These are phyloP conservation scores for Roridomyces roridus DNA, from an alignment of 768 basidiomycete species.

Conservation along the genomic window DNA sequence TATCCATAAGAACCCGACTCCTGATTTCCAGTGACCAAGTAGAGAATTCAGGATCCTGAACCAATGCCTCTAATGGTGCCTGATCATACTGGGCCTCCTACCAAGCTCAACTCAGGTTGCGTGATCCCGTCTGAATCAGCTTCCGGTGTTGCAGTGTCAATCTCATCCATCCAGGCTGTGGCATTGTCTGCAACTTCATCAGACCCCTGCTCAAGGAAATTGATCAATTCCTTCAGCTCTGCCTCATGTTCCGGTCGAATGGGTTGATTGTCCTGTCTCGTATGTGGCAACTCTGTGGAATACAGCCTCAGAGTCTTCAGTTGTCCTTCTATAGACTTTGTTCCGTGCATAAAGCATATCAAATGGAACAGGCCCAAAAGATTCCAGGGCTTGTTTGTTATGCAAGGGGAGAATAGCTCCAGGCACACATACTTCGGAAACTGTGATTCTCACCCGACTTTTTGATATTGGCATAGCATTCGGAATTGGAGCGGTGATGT, in stretches of 20 bases:
- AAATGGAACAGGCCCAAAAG: not conserved
- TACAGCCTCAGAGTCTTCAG: too few relatives aligned
- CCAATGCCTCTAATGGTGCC: not conserved
- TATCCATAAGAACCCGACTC: constrained; percentile 4
- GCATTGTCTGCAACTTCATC: not conserved
- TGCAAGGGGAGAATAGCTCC: not conserved
- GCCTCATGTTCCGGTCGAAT: too few relatives aligned
- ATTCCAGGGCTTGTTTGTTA: not conserved
- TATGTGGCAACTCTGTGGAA: too few relatives aligned
- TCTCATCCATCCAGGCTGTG: not conserved
- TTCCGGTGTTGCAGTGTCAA: not conserved
- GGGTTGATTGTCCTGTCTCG: too few relatives aligned
- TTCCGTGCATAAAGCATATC: too few relatives aligned
- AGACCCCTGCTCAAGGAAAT: not conserved
- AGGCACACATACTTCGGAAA: too few relatives aligned
- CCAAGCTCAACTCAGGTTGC: too few relatives aligned
- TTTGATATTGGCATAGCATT: too few relatives aligned
- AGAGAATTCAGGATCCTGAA: constrained; percentile 1
- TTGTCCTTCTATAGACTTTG: too few relatives aligned
- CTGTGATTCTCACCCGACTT: too few relatives aligned
- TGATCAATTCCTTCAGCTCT: not conserved
- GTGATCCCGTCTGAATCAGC: not conserved
- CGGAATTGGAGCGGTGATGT: too few relatives aligned
- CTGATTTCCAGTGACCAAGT: not conserved
- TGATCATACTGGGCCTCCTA: not conserved